Evolutionary conservation across 306 rosid species (phyloP).

Genomic region (Vigna mungo): DNA sequence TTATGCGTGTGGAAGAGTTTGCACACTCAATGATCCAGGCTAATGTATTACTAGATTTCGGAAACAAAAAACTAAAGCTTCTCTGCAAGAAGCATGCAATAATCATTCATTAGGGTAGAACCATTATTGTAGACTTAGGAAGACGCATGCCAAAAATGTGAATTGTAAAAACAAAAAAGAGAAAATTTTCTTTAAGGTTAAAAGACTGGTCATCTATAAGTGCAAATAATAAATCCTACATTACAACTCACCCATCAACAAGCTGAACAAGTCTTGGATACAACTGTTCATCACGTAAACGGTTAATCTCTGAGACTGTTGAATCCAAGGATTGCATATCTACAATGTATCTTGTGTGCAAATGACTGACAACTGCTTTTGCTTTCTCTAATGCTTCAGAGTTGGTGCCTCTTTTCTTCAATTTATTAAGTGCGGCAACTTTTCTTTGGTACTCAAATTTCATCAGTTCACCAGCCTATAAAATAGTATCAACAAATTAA

Average conservation of each 20-base stretch:
- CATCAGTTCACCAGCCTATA: slow-evolving; percentile 95
- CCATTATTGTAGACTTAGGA: slow-evolving; percentile 18
- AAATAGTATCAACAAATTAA: slow-evolving; percentile 43
- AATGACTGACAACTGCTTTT: slow-evolving; percentile 89
- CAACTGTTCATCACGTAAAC: slow-evolving; percentile 83
- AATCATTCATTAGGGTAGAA: slow-evolving; percentile 4
- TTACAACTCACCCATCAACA: slow-evolving; percentile 76
- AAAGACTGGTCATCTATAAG: neutral
- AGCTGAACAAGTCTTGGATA: slow-evolving; percentile 90
- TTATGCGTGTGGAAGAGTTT: neutral
- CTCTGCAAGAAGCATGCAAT: slow-evolving; percentile 20
- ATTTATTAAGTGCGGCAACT: slow-evolving; percentile 73
- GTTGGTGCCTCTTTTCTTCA: slow-evolving; percentile 70
- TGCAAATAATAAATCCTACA: slow-evolving; percentile 34
- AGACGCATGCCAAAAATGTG: slow-evolving; percentile 10
- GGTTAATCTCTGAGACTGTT: slow-evolving; percentile 89
- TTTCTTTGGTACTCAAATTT: slow-evolving; percentile 89
- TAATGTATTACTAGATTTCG: neutral
- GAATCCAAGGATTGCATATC: slow-evolving; percentile 99
- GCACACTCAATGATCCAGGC: neutral
- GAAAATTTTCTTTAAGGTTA: slow-evolving; percentile 8
- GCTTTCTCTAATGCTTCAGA: slow-evolving; percentile 87
- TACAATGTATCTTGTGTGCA: slow-evolving; percentile 96
- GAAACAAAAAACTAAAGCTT: slow-evolving; percentile 32
- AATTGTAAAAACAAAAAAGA: neutral